Evolutionary conservation across 495 filamentous ascomycete genomes (phyloP), one percentile per base, ranked within the genome.

Genomic region (Xylaria venustula): DNA sequence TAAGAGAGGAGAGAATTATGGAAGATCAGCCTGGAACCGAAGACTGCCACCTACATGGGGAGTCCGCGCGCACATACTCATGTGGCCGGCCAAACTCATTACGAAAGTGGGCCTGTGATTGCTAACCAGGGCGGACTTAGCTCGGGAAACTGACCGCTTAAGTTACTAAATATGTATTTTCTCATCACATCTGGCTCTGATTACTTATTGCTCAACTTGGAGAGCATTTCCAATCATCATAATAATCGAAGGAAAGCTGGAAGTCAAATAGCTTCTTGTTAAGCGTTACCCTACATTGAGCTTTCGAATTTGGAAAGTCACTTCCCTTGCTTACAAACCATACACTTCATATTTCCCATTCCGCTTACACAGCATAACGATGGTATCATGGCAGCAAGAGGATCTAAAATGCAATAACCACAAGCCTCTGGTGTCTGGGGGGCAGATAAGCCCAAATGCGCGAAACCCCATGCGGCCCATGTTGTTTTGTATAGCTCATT

Each of bases 401-500:
- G 7, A 52, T 45, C 40, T 54, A 61, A 47, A 54, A 61, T 46
- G 41, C 41, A 37, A n/a, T 28, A 28, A 48, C 37, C 41, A 7
- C 8, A 9, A 36, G n/a, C 41, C 50, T 20, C 49, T 40, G 19
- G 25, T 25, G 23, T 22, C 42, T 14, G 19, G 28, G 14, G 30
- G 30, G 5, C 11, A 34, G 30, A 34, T 34, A 5, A 34, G 5
- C 30, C 30, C 30, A 34, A 34, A 34, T 34, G 30, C 30, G 30
- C 11, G 5, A 11, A 11, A 34, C 11, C 30, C 30, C 30, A 5
- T 34, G 11, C 5, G 30, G 11, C 30, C 30, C 11, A 11, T 34
- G 30, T 34, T 34, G 30, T 61, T 53, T 59, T 61, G n/a, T 47
- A 61, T 50, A 61, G 48, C 28, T 47, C 41, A 15, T 37, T 46